A percentile compares a stretch with the other conserved stretches of the same genome.
phyloP scores from a whole-genome alignment of 2,329 filamentous ascomycete species.

The Aureobasidium musti region DNA sequence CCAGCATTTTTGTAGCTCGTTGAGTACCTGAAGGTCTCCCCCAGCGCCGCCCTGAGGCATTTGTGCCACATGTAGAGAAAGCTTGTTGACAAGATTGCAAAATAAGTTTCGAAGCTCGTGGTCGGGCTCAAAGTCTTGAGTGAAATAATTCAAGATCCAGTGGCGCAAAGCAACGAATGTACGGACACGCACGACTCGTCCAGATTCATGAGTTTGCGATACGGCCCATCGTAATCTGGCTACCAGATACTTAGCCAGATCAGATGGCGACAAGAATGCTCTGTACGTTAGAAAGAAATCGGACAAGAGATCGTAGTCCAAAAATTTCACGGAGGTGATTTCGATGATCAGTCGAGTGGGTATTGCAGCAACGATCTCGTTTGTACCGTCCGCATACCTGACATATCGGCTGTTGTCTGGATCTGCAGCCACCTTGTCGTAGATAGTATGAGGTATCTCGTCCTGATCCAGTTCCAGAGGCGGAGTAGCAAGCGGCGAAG shows the following conservation, averaged over 20 bases:
- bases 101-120: conserved; percentile 73
- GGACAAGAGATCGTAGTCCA: conserved; percentile 95
- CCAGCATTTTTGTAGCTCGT: conserved; percentile 97
- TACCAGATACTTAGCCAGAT: conserved; percentile 80
- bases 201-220: conserved; percentile 74
- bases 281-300: conserved; percentile 98
- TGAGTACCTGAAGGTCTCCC: conserved; percentile 79
- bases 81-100: conserved; percentile 73
- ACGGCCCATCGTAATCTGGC: conserved; percentile 87
- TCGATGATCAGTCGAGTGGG: conserved; percentile 89
- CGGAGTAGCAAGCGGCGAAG: not conserved
- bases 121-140: conserved; percentile 85
- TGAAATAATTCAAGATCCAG: conserved; percentile 98
- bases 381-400: conserved; percentile 70
- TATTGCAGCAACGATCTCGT: conserved; percentile 83
- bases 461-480: conserved; percentile 16
- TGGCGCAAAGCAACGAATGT: conserved; percentile 94
- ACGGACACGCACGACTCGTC: conserved; percentile 90
- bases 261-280: conserved; percentile 73
- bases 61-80: conserved; percentile 56
- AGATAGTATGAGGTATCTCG: conserved; percentile 64
- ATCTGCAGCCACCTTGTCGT: conserved; percentile 75
- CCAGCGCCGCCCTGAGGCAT: conserved; percentile 58
- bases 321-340: conserved; percentile 91
- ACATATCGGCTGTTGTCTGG: conserved; percentile 83